A percentile compares a stretch with the other conserved stretches of the same genome.
Conservation (phyloP, 2,329 filamentous ascomycete genomes). For the Talaromyces sp. region DNA sequence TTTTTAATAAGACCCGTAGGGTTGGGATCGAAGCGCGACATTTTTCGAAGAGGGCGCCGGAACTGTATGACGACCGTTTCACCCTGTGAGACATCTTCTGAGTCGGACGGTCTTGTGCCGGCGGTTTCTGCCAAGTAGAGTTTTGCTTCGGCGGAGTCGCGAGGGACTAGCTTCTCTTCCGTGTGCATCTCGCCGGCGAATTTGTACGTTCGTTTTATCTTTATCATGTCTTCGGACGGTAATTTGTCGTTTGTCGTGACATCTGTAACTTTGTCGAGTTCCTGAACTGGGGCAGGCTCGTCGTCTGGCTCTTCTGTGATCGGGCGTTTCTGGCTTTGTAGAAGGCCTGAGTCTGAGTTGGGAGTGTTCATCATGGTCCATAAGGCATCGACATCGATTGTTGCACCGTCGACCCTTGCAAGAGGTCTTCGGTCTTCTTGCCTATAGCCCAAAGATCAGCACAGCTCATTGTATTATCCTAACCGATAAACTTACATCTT, state of each 20-base stretch:
- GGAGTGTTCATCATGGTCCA: conserved; percentile 52
- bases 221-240: conserved; percentile 47
- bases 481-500: conserved; percentile 37
- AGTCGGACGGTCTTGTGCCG: conserved; percentile 32
- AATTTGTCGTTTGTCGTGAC: conserved; percentile 18
- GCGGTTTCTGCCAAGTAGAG: conserved; percentile 47
- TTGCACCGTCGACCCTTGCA: conserved; percentile 49
- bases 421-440: conserved; percentile 48
- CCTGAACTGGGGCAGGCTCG: conserved; percentile 13
- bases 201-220: conserved; percentile 55
- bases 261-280: conserved; percentile 21
- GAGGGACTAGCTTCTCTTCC: conserved; percentile 52
- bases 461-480: neutral
- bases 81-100: conserved; percentile 24
- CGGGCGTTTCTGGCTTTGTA: conserved; percentile 19
- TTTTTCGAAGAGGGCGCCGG: conserved; percentile 40
- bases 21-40: conserved; percentile 48
- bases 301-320: conserved; percentile 16
- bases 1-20: conserved; percentile 42
- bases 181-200: conserved; percentile 55
- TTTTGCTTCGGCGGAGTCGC: conserved; percentile 53
- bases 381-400: conserved; percentile 53
- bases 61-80: conserved; percentile 26
- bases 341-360: conserved; percentile 20
- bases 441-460: conserved; percentile 24